These are phyloP conservation scores for Clarkia xantiana DNA, from an alignment of 345 rosid species.

Conservation along the genomic window DNA sequence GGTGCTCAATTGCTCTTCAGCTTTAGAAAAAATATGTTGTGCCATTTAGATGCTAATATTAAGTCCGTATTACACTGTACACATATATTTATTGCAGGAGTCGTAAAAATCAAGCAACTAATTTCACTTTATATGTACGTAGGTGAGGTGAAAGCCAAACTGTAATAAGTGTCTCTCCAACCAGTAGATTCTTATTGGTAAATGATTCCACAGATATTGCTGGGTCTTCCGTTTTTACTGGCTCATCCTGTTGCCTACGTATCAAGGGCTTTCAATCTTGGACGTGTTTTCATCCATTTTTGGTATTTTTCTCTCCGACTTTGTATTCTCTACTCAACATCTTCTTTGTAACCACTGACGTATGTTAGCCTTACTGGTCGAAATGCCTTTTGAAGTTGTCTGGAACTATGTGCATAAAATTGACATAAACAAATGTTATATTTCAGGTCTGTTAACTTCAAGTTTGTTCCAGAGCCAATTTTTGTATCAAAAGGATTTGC, in stretches of 20 bases:
- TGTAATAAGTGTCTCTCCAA: slow-evolving; percentile 13
- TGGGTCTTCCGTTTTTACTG: slow-evolving; percentile 77
- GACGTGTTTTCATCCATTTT: slow-evolving; percentile 89
- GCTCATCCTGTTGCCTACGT: slow-evolving; percentile 58
- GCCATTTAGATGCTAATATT: not conserved
- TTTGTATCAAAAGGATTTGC: slow-evolving; percentile 90
- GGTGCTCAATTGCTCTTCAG: slow-evolving; percentile 22
- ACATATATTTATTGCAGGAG: not conserved
- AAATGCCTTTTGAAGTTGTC: too few relatives aligned
- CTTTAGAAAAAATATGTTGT: slow-evolving; percentile 3
- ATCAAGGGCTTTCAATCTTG: slow-evolving; percentile 84
- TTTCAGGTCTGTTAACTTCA: slow-evolving; percentile 97
- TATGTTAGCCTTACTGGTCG: too few relatives aligned
- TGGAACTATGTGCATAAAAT: too few relatives aligned
- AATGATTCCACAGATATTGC: slow-evolving; percentile 63
- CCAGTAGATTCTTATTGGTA: slow-evolving; percentile 1
- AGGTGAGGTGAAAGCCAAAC: slow-evolving; percentile 50
- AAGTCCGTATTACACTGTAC: not conserved
- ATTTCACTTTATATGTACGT: slow-evolving; percentile 9
- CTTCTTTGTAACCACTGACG: too few relatives aligned
- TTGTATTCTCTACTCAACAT: too few relatives aligned
- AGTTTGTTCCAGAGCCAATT: slow-evolving; percentile 69
- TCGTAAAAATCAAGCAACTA: slow-evolving; percentile 1
- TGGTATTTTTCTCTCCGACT: slow-evolving; percentile 30
- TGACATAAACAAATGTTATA: not conserved